Base-by-base conservation (phyloP, 176 grass and related monocot genomes). In the Oryza nivara region DNA sequence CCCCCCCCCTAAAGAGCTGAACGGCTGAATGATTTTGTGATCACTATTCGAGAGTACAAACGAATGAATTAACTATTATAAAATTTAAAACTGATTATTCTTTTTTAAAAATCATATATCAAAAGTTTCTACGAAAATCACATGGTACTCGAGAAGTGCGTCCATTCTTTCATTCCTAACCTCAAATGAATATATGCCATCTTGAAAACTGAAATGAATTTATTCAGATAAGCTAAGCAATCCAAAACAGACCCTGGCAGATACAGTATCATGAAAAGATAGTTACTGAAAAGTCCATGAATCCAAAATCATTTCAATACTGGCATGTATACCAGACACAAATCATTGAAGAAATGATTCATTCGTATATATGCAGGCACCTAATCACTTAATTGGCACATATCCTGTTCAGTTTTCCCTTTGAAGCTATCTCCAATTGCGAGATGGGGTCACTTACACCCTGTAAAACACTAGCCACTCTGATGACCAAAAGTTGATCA, bases 391-490 rank as follows among this genome's bases (percentile, higher is more conserved):
- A 65, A 79, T 73, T 68, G 3, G 52, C 19, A 81, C 47, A 46
- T 63, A 63, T 63, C 9, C 58, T 63, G 58, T 36, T 28, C 2
- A 10, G 2, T 11, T 13, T 3, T 0, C 0, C 41, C 2, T 11
- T 74, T 5, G 30, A 48, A 52, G 22, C 79, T n/a, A 58, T 20
- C 54, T 58, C 66, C 52, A 38, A 12, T 28, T 20, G n/a, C 7
- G n/a, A 74, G 85, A 60, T 52, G 67, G 44, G 86, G 52, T 63
- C 51, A 65, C 8, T 20, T 65, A 84, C 68, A 73, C 60, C 81
- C 61, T 74, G 87, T 73, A 72, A 79, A 84, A 56, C 69, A 75
- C 4, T 30, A 52, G 15, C 70, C 80, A 72, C 30, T 34, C 30
- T 58, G 67, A 78, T 40, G 67, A 13, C 14, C 80, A 35, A 72